These are phyloP conservation scores for Mortierella sp. DNA, from an alignment of 371 early-diverging fungal species.

Conservation along the genomic window DNA sequence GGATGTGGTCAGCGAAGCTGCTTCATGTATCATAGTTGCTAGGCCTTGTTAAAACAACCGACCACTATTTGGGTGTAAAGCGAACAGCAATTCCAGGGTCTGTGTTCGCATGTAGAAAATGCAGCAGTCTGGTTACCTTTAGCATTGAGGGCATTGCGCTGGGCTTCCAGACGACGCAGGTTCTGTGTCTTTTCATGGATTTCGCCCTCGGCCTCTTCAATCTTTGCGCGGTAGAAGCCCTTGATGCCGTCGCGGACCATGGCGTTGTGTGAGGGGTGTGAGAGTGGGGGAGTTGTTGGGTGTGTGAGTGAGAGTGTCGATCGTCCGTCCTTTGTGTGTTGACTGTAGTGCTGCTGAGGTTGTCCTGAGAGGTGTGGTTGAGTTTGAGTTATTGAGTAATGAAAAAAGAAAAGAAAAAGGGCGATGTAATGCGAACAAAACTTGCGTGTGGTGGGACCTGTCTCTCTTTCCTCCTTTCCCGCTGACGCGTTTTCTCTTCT, in stretches of 20 bases:
- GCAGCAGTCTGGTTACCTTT: slow-evolving; percentile 75
- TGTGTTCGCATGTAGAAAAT: neutral
- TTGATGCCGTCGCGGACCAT: slow-evolving; percentile 76
- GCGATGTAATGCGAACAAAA: neutral
- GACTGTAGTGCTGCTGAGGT: neutral
- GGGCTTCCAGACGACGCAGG: slow-evolving; percentile 98
- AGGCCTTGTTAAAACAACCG: neutral
- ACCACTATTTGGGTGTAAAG: too few relatives aligned
- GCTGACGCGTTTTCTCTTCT: neutral
- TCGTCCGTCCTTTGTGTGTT: neutral
- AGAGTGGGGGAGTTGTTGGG: neutral
- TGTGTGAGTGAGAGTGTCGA: neutral
- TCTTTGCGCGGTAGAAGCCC: slow-evolving; percentile 83
- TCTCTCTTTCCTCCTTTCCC: neutral
- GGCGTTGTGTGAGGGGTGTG: neutral
- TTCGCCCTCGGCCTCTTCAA: slow-evolving; percentile 90
- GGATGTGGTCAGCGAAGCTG: neutral
- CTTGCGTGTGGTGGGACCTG: neutral
- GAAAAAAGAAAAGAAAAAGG: neutral
- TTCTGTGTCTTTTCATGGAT: slow-evolving; percentile 95
- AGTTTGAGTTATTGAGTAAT: neutral
- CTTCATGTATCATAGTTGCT: neutral
- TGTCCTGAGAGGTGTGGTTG: neutral
- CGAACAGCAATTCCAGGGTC: too few relatives aligned
- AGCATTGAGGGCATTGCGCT: slow-evolving; percentile 97